Base-by-base conservation (phyloP, 768 basidiomycete genomes). In the Boletus rubropictus region DNA sequence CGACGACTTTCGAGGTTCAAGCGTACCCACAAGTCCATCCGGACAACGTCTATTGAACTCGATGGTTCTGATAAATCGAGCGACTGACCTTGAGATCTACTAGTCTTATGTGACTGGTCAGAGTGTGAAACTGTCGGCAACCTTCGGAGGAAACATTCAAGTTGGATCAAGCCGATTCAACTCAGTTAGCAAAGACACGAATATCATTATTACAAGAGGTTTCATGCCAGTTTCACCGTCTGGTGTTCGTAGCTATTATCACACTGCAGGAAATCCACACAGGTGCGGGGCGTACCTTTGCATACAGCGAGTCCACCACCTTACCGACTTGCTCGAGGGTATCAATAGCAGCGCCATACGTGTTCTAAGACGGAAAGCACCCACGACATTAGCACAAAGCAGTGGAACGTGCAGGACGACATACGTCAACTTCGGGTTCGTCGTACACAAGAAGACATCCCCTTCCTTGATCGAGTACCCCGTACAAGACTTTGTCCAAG, bases 381-480 rank as follows among this genome's bases (percentile, higher is more conserved):
- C 28, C 45, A 24, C 41, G n/a, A n/a, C 33, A 28, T 55, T 27
- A 63, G 33, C 25, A 32, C 22, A 1, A 20, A 21, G 17, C 8
- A 31, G 8, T 39, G 20, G 27, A 38, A 24, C 22, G n/a, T 24
- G 7, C 15, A 14, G n/a, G 24, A 12, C 24, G 34, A 76, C 88
- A 47, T 58, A 91, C 91, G 68, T 96, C 92, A 11, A 80, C 80
- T 58, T 89, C 86, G 1, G 81, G 80, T 64, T 90, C 75, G 48
- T 96, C 89, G 51, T 88, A 97, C n/a, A 98, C 82, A 42, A 96
- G 71, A 40, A 97, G 69, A 59, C 92, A 93, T 0, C 93, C 93
- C 3, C 89, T 79, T 22, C 91, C 92, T 64, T 98, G 95, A 64
- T 98, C 95, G n/a, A 99, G 75, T 1, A 99, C 93, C 5, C 95